Percentiles rank a stretch among this genome's conserved stretches.
phyloP scores from a whole-genome alignment of 1,284 basidiomycete species.

The Anthracocystis setariae region DNA sequence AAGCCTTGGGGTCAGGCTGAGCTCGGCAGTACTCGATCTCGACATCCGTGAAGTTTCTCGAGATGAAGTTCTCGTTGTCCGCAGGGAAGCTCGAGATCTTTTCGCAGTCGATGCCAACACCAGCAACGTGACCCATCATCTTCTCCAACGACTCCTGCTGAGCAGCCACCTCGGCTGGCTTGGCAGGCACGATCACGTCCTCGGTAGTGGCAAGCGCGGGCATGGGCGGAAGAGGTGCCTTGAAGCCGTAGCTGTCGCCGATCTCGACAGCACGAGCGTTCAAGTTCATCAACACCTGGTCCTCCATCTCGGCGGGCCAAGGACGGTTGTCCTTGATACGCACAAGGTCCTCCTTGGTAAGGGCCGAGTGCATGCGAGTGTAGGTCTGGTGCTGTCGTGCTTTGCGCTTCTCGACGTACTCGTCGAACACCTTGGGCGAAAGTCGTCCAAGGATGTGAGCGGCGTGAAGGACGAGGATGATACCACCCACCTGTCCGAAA shows the following conservation, averaged over 20 bases:
- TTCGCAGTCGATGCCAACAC: conserved; percentile 77
- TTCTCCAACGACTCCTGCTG: conserved; percentile 53
- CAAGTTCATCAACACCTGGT: conserved; percentile 88
- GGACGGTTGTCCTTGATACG: conserved; percentile 95
- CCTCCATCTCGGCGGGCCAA: conserved; percentile 87
- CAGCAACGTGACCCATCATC: conserved; percentile 74
- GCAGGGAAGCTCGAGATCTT: conserved; percentile 91
- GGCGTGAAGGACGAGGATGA: conserved; percentile 86
- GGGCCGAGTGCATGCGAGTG: conserved; percentile 61
- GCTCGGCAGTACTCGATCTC: conserved; percentile 86
- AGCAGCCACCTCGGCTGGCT: conserved; percentile 46
- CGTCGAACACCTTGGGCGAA: conserved; percentile 77
- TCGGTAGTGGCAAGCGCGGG: conserved; percentile 43
- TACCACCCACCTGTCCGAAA: conserved; percentile 94
- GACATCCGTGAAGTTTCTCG: conserved; percentile 88
- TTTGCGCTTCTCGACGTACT: conserved; percentile 73
- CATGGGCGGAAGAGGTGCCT: conserved; percentile 53
- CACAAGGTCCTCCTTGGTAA: conserved; percentile 71
- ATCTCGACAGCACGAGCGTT: conserved; percentile 75
- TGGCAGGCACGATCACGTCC: conserved; percentile 39
- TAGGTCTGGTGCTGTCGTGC: conserved; percentile 60
- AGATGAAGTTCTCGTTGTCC: conserved; percentile 86
- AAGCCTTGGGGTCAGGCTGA: conserved; percentile 87
- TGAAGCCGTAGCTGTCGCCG: conserved; percentile 59
- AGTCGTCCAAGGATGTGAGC: conserved; percentile 88